Base-by-base conservation (phyloP, 2,329 filamentous ascomycete genomes). In the Colletotrichum somersetense region DNA sequence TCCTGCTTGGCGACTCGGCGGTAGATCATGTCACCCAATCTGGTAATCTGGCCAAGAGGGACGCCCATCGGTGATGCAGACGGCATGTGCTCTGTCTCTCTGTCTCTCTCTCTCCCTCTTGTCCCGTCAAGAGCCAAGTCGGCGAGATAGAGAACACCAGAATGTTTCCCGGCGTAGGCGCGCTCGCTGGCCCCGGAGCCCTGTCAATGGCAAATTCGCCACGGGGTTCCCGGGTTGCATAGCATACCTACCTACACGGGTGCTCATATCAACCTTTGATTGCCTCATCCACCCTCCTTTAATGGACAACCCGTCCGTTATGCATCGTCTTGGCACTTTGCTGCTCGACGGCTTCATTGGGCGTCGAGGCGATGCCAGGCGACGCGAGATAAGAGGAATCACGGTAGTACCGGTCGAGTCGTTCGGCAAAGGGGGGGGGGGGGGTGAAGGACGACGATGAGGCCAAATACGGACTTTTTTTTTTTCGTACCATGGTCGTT, bases 21-120 rank as follows among this genome's bases (percentile, higher is more conserved):
- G 66, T 61, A 50, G 69, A 72, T 72, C 66, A 61, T 72, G 58
- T 33, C 65, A 67, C 64, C 68, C 50, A 71, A 30, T 30, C 30
- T 30, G 30, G 30, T 30, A 30, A 71, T 62, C 67, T 71, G 63
- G 68, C 68, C 64, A 63, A 71, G 68, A 68, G 44, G 44, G n/a
- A n/a, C 18, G 50, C 33, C n/a, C 10, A 10, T 23, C 23, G 55
- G 42, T 8, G 30, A 62, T 62, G 59, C 14, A 38, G 59, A 62
- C 50, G 30, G 16, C 0, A 30, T 23, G 16, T 44, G 42, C 65
- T 44, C 58, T 59, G 58, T 64, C 42, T 44, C 40, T 18, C 18
- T 20, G 0, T 20, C 20, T 46, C 20, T 46, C 14, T 42, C 30
- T 30, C 30, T 4, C 30, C 4, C 30, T 30, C 42, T 7, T 23